phyloP scores from a whole-genome alignment of 768 basidiomycete genomes.

The Boletus pseudo-olivaceus region DNA sequence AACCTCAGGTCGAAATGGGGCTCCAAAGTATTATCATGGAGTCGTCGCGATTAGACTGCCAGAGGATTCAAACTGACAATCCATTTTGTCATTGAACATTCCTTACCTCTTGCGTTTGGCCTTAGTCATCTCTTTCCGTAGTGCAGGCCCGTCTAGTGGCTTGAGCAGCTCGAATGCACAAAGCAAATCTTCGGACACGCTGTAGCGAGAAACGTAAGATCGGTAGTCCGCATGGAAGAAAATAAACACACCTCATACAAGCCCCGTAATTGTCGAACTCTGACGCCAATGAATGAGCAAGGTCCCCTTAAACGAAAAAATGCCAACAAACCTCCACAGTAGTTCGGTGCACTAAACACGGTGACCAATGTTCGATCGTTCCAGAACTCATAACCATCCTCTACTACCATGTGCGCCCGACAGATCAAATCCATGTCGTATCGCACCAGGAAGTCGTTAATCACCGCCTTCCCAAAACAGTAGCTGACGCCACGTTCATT shows the following conservation, averaged over 20 bases:
- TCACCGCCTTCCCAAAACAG: constrained; percentile 97
- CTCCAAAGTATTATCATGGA: constrained; percentile 18
- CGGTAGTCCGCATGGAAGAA: neutral
- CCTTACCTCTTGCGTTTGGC: constrained; percentile 92
- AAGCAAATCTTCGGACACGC: constrained; percentile 94
- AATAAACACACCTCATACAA: constrained; percentile 73
- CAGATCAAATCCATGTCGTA: constrained; percentile 99
- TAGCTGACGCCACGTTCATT: constrained; percentile 99
- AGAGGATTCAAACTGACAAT: neutral
- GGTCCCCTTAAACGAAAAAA: neutral
- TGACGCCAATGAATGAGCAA: constrained; percentile 32
- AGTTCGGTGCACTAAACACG: constrained; percentile 97
- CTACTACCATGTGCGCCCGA: constrained; percentile 99
- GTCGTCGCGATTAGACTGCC: constrained; percentile 35
- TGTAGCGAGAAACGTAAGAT: constrained; percentile 30
- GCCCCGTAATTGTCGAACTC: constrained; percentile 96
- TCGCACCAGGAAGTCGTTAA: constrained; percentile 90
- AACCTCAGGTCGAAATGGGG: constrained; percentile 1
- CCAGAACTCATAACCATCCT: constrained; percentile 99
- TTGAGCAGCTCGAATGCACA: constrained; percentile 98
- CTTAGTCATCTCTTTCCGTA: constrained; percentile 98
- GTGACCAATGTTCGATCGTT: constrained; percentile 98
- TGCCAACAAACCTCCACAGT: constrained; percentile 78
- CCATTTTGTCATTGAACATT: neutral
- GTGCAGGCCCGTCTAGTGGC: constrained; percentile 88